A percentile compares a stretch with the other conserved stretches of the same genome.
phyloP scores from a whole-genome alignment of 331 rosid genomes.

The Cydonia oblonga region DNA sequence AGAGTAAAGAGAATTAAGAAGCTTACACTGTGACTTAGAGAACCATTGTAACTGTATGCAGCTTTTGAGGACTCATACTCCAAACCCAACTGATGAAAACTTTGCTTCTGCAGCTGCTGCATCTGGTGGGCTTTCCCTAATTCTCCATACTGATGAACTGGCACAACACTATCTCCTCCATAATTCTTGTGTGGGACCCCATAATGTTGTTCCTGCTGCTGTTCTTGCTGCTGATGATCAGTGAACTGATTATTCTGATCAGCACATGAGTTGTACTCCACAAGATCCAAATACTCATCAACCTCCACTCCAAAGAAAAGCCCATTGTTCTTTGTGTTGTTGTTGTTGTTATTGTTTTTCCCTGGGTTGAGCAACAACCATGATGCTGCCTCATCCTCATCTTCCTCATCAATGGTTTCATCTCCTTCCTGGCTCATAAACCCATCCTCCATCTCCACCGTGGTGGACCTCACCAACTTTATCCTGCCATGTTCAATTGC shows the following conservation, averaged over 20 bases:
- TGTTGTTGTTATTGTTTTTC: conserved; percentile 15
- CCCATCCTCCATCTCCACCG: conserved; percentile 9
- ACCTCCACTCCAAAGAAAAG: conserved; percentile 56
- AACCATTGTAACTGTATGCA: conserved; percentile 42
- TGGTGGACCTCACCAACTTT: background rate
- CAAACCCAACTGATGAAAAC: conserved; percentile 43
- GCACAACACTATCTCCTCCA: conserved; percentile 77
- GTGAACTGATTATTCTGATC: conserved; percentile 27
- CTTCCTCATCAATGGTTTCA: conserved; percentile 39
- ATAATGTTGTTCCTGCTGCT: conserved; percentile 12
- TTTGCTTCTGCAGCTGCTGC: conserved; percentile 17
- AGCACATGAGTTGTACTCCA: conserved; percentile 48
- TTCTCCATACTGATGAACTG: conserved; percentile 27
- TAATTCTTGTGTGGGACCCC: conserved; percentile 33
- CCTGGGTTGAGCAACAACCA: conserved; percentile 72
- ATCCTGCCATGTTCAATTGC: background rate
- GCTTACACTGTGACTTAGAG: conserved; percentile 55
- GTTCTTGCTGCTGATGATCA: conserved; percentile 22
- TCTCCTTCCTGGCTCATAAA: conserved; percentile 25
- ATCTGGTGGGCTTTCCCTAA: background rate
- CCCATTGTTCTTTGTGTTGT: conserved; percentile 23
- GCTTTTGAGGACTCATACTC: conserved; percentile 54
- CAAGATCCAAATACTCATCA: conserved; percentile 82
- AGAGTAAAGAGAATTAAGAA: background rate
- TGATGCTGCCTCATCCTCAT: conserved; percentile 64